Percentiles rank a stretch among this genome's conserved stretches.
These are phyloP conservation scores for Fragaria nilgerrensis DNA, from an alignment of 306 rosid species.

Conservation along the genomic window DNA sequence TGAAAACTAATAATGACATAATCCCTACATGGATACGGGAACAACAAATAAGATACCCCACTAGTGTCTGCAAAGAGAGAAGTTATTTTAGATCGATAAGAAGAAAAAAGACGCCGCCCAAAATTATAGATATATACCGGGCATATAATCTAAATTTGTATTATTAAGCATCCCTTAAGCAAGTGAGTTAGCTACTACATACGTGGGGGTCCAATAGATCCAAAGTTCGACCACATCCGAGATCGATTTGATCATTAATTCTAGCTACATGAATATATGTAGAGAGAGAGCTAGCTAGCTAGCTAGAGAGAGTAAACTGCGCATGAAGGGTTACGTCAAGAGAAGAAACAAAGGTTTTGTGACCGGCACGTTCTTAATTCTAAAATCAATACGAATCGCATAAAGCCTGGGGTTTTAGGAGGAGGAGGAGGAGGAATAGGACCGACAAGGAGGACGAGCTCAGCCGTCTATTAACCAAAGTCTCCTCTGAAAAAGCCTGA, in stretches of 20 bases:
- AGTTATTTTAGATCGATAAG: background rate
- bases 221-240: conserved; percentile 6
- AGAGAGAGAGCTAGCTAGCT: background rate
- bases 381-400: background rate
- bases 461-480: conserved; percentile 66
- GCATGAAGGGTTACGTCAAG: conserved; percentile 27
- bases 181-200: background rate
- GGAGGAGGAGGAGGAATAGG: background rate
- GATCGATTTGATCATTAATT: background rate
- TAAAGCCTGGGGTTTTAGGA: conserved; percentile 12
- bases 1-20: background rate
- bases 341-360: conserved; percentile 36
- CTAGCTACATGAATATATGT: no score
- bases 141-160: background rate
- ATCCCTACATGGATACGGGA: background rate
- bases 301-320: conserved; percentile 2
- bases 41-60: background rate
- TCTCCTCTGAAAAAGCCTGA: conserved; percentile 55
- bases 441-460: conserved; percentile 66
- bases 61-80: background rate
- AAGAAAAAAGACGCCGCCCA: background rate
- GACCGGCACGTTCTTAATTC: conserved; percentile 34
- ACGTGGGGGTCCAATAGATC: background rate
- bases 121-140: background rate
- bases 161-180: background rate